phyloP scores from a whole-genome alignment of 495 filamentous ascomycete species.

The Penicillium soppii region DNA sequence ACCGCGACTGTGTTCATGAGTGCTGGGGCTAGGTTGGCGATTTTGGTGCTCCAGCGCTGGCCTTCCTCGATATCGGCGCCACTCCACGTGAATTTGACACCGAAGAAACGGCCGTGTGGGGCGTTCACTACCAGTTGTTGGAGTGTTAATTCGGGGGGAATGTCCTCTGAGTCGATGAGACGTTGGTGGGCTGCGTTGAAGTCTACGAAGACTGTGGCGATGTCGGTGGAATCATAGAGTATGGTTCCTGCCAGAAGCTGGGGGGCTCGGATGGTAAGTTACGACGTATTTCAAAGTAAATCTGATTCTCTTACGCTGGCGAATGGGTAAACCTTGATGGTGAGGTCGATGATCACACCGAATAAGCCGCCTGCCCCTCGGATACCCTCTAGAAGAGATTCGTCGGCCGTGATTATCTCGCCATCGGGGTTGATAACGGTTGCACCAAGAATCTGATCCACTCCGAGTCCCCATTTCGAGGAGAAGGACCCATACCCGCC shows the following conservation, averaged over 20 bases:
- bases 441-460: constrained; percentile 41
- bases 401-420: constrained; percentile 31
- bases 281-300: neutral
- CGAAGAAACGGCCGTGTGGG: constrained; percentile 22
- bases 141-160: constrained; percentile 25
- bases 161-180: constrained; percentile 11
- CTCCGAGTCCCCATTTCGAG: constrained; percentile 33
- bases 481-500: constrained; percentile 43
- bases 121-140: constrained; percentile 28
- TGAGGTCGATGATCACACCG: constrained; percentile 42
- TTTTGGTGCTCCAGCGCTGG: constrained; percentile 25
- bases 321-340: constrained; percentile 36
- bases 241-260: constrained; percentile 34
- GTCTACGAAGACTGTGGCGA: constrained; percentile 14
- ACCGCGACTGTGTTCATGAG: constrained; percentile 27
- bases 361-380: constrained; percentile 39
- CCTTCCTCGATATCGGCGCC: constrained; percentile 25
- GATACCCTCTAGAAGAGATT: constrained; percentile 30
- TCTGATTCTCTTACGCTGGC: constrained; percentile 23
- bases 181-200: constrained; percentile 24
- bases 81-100: constrained; percentile 31
- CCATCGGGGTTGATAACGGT: constrained; percentile 37
- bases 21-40: constrained; percentile 23
- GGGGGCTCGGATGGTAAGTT: neutral
- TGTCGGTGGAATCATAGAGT: constrained; percentile 28